Conservation (phyloP, 2,329 filamentous ascomycete genomes). For the Ceratocystis lukuohia region DNA sequence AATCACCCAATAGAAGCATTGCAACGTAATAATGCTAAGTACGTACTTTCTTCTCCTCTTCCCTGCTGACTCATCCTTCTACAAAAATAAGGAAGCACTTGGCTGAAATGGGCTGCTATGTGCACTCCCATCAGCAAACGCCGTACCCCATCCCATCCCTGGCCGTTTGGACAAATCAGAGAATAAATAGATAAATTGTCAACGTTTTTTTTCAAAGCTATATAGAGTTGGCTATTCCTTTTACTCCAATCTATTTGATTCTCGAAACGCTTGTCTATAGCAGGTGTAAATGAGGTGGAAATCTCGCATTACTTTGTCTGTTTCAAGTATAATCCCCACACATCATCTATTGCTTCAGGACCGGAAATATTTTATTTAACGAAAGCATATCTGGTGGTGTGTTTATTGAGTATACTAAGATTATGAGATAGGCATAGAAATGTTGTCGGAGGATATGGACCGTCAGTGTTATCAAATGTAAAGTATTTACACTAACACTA, state of each 20-base stretch:
- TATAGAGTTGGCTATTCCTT: too few species aligned
- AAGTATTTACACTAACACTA: constrained; percentile 25
- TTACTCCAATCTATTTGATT: too few species aligned
- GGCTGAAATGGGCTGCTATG: background rate
- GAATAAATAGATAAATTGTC: background rate
- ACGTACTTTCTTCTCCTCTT: background rate
- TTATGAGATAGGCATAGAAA: constrained; percentile 20
- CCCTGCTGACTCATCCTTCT: background rate
- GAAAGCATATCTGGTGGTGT: too few species aligned
- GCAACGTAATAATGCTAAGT: background rate
- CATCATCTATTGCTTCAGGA: too few species aligned
- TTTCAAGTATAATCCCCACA: too few species aligned
- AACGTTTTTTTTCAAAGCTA: too few species aligned
- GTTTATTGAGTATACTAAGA: background rate
- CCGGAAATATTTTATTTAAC: too few species aligned
- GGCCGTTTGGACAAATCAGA: background rate
- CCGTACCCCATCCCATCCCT: background rate
- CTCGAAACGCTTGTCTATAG: too few species aligned
- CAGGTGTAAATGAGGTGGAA: too few species aligned
- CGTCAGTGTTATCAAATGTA: constrained; percentile 33
- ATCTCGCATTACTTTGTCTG: too few species aligned
- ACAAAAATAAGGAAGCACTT: too few species aligned
- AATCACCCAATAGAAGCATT: background rate
- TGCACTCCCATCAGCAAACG: background rate
- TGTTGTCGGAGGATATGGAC: constrained; percentile 61